Conservation (phyloP, 2,329 filamentous ascomycete species). For the Mycosphaerella sp. region DNA sequence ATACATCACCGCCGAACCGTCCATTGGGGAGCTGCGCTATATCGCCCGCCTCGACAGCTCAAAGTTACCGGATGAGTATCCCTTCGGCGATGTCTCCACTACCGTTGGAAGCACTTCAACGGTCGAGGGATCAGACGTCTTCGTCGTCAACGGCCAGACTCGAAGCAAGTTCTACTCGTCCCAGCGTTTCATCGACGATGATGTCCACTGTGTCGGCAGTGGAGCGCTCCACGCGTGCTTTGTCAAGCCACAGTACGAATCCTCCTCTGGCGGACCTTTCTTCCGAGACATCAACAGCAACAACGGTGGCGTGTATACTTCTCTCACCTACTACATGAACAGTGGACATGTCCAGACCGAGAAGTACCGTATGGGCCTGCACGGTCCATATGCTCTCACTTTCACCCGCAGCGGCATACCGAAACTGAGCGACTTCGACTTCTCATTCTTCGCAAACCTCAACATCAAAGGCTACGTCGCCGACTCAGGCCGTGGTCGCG, state of each 20-base stretch:
- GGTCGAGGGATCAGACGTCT: slow-evolving; percentile 51
- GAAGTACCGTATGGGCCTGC: slow-evolving; percentile 54
- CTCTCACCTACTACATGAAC: slow-evolving; percentile 64
- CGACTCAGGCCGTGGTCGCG: slow-evolving; percentile 51
- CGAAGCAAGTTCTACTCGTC: slow-evolving; percentile 66
- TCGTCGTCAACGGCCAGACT: slow-evolving; percentile 55
- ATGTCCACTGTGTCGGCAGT: slow-evolving; percentile 56
- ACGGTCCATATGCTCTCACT: slow-evolving; percentile 58
- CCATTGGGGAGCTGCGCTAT: slow-evolving; percentile 16
- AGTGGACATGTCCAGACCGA: slow-evolving; percentile 60
- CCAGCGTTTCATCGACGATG: slow-evolving; percentile 63
- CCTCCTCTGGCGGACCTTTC: slow-evolving; percentile 61
- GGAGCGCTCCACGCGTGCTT: slow-evolving; percentile 55
- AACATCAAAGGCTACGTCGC: slow-evolving; percentile 54
- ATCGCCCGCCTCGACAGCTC: slow-evolving; percentile 16
- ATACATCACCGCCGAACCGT: slow-evolving; percentile 16
- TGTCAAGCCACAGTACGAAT: slow-evolving; percentile 53
- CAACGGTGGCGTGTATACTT: slow-evolving; percentile 52
- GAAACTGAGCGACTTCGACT: slow-evolving; percentile 42
- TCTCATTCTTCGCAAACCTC: slow-evolving; percentile 55
- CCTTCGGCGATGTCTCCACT: slow-evolving; percentile 35
- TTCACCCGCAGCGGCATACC: slow-evolving; percentile 57
- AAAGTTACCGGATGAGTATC: slow-evolving; percentile 12
- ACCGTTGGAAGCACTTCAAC: slow-evolving; percentile 47
- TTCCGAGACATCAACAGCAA: slow-evolving; percentile 58